phyloP scores from a whole-genome alignment of 1,284 basidiomycete species.

The Xerocomus subilludens region DNA sequence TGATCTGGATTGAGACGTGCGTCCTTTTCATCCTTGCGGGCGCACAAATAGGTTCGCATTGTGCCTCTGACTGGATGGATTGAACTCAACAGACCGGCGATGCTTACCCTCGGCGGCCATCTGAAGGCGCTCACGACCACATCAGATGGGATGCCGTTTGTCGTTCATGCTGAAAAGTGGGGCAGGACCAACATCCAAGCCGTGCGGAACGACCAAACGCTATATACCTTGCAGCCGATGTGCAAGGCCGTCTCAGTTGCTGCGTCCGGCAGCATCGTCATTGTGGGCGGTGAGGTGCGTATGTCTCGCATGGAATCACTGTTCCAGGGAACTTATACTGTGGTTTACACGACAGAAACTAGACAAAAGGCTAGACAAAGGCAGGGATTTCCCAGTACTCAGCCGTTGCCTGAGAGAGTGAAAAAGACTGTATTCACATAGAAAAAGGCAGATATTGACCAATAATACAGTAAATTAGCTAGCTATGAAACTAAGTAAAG shows the following conservation, averaged over 20 bases:
- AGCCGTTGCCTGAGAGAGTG: no score
- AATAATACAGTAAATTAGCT: no score
- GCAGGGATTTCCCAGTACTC: no score
- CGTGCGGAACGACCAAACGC: conserved; percentile 72
- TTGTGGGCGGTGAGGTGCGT: conserved; percentile 80
- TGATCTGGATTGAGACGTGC: no score
- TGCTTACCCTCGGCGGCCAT: conserved; percentile 68
- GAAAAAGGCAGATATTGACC: no score
- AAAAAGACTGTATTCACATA: no score
- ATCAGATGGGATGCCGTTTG: conserved; percentile 74
- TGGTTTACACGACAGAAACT: no score
- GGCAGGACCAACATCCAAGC: conserved; percentile 75
- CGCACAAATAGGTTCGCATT: no score
- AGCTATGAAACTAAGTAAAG: no score
- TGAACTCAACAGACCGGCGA: conserved; percentile 58
- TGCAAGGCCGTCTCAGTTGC: conserved; percentile 71
- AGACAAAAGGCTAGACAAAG: no score
- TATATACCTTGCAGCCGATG: conserved; percentile 65
- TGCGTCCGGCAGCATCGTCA: conserved; percentile 65
- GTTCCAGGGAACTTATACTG: conserved; percentile 8
- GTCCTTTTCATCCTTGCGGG: conserved; percentile 41
- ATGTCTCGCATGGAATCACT: background rate
- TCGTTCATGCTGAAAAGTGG: conserved; percentile 61
- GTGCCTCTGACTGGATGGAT: background rate
- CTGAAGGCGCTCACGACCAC: conserved; percentile 76